phyloP scores from a whole-genome alignment of 352 stramenopile species.

The Pythium scleroteichum region DNA sequence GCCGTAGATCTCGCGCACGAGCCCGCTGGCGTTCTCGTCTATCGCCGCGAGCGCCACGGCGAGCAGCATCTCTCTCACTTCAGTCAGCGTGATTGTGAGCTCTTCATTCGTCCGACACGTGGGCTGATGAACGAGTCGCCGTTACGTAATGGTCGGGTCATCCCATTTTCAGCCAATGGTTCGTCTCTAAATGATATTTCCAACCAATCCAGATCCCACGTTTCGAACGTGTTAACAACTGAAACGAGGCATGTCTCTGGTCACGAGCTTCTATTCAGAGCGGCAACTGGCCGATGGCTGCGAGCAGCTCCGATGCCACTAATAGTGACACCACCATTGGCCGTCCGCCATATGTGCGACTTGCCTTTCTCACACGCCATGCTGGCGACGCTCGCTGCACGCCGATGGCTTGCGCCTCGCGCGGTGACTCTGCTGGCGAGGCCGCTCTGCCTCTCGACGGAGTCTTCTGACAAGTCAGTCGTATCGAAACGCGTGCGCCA shows the following conservation, averaged over 20 bases:
- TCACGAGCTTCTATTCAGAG: not conserved
- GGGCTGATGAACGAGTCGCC: not conserved
- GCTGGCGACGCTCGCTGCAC: slow-evolving; percentile 1
- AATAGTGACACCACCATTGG: not conserved
- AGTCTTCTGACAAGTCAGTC: slow-evolving; percentile 1
- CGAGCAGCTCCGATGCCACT: not conserved
- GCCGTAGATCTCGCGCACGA: slow-evolving; percentile 56
- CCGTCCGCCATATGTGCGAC: not conserved
- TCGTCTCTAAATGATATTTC: no score
- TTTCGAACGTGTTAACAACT: not conserved
- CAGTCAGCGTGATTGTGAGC: not conserved
- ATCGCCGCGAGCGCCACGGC: slow-evolving; percentile 35
- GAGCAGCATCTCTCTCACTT: slow-evolving; percentile 18
- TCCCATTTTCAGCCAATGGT: slow-evolving; percentile 10
- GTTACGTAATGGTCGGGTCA: not conserved
- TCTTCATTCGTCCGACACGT: not conserved
- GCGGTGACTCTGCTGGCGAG: not conserved
- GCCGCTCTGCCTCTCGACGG: not conserved
- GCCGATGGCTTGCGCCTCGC: slow-evolving; percentile 3
- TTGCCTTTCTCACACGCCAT: not conserved
- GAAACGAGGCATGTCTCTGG: not conserved
- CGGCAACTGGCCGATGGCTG: no score
- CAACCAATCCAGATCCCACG: no score
- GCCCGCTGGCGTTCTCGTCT: slow-evolving; percentile 70
- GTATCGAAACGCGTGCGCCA: slow-evolving; percentile 68